phyloP scores from a whole-genome alignment of 306 rosid species.

The Phaseolus lunatus region DNA sequence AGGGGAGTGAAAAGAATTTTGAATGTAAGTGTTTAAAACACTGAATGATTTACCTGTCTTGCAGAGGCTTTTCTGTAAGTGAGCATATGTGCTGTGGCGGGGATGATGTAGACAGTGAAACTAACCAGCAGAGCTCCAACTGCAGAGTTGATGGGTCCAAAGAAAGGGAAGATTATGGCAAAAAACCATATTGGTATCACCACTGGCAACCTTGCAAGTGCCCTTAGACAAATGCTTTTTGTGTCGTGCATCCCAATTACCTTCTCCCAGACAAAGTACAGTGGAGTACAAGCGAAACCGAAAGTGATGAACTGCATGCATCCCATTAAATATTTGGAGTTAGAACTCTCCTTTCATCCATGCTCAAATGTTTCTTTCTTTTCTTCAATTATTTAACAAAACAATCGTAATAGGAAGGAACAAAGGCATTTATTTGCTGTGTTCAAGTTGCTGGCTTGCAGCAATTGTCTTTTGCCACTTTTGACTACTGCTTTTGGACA shows the following conservation, averaged over 20 bases:
- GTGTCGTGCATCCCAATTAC: constrained; percentile 98
- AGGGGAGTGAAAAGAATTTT: no score
- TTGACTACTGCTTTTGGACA: not conserved
- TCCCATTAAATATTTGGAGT: not conserved
- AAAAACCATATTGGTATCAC: constrained; percentile 96
- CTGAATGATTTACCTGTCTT: constrained; percentile 67
- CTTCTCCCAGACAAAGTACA: constrained; percentile 99
- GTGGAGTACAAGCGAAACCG: constrained; percentile 96
- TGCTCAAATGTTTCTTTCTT: not conserved
- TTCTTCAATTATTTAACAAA: not conserved
- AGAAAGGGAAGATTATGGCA: constrained; percentile 96
- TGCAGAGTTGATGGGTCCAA: constrained; percentile 93
- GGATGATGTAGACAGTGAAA: constrained; percentile 96
- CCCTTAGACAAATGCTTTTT: constrained; percentile 82
- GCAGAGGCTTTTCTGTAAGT: constrained; percentile 87
- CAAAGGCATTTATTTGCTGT: not conserved
- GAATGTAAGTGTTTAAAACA: not conserved
- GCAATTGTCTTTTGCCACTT: not conserved
- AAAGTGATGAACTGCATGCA: constrained; percentile 94
- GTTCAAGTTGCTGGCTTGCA: not conserved
- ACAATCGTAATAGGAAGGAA: not conserved
- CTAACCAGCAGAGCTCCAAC: constrained; percentile 97
- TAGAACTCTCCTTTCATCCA: not conserved
- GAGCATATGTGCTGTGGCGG: constrained; percentile 86
- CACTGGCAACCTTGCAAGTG: constrained; percentile 89